phyloP scores from a whole-genome alignment of 2,329 filamentous ascomycete species.

The Ophiostoma novo-ulmi region DNA sequence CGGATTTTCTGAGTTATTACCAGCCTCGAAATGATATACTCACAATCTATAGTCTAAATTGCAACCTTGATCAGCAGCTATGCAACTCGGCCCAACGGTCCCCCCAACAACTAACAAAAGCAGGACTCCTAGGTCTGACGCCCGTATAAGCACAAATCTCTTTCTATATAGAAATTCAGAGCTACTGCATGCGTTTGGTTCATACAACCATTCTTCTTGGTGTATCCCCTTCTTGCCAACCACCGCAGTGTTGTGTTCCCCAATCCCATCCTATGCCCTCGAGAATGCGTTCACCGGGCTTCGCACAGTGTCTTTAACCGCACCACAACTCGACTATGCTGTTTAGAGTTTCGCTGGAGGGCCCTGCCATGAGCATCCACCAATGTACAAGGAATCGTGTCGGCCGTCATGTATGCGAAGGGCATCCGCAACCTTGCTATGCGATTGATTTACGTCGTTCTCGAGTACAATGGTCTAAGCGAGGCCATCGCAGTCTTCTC shows the following conservation, averaged over 20 bases:
- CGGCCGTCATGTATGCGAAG: neutral
- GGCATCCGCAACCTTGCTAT: neutral
- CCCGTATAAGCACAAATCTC: neutral
- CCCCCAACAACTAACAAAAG: neutral
- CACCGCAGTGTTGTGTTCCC: neutral
- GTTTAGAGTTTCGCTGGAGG: neutral
- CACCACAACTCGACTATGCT: neutral
- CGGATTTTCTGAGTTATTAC: too few relatives aligned
- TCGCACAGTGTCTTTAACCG: neutral
- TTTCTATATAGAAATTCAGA: neutral
- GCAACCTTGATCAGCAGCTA: too few relatives aligned
- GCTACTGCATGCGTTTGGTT: neutral
- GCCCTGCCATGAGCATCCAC: neutral
- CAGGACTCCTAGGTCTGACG: neutral
- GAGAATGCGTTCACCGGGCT: neutral
- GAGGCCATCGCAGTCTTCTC: neutral
- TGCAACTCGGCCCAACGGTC: too few relatives aligned
- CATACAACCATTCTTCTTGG: too few relatives aligned
- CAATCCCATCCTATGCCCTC: neutral
- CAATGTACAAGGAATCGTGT: neutral
- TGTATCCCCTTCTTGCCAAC: neutral
- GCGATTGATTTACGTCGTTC: neutral
- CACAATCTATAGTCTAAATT: too few relatives aligned
- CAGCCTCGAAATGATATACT: too few relatives aligned
- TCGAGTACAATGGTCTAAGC: neutral